Evolutionary conservation across 345 rosid genomes (phyloP), one percentile per base, ranked within the genome.

Genomic region (Aegle marmelos): DNA sequence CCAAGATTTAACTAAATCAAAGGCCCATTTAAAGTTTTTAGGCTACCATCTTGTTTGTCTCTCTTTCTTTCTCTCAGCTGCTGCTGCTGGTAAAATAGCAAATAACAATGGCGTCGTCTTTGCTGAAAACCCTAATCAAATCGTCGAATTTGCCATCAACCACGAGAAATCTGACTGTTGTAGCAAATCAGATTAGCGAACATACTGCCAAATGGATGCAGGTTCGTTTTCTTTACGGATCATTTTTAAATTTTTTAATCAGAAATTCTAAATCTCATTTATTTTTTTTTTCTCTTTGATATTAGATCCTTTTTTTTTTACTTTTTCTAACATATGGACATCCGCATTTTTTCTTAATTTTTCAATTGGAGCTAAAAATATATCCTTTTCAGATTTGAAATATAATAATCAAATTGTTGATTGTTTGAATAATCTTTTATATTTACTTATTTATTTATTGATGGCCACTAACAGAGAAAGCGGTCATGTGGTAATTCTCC

Each of bases 171-270:
- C 82, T 88, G 72, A 79, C 88, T 77, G 84, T 79, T 16, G 79
- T 83, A 1, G 67, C 72, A 70, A 75, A 67, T 37, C 90, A 80
- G 74, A 67, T 93, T 74, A 83, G 98, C 76, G 85, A 83, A 16
- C 98, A 93, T 81, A 93, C 98, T 39, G 94, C 97, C 77, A 93
- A 92, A 89, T 93, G 98, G 98, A 93, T 93, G 98, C 97, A 93
- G 98, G 98, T 93, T 74, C 27, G 34, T 14, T 34, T 39, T 10
- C 9, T 33, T 17, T 4, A 71, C 21, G 7, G 41, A 19, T 65
- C 13, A 0, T 16, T 13, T 45, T 11, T 11, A 19, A 31, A 7
- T 8, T 33, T 24, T 7, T 68, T 2, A 2, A 41, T 33, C 45
- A 9, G 31, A 61, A 1, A 30, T 58, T 62, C 57, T 63, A 7